Evolutionary conservation across 2,329 filamentous ascomycete genomes (phyloP), one percentile per base, ranked within the genome.

Genomic region (Aspergillus sp.): DNA sequence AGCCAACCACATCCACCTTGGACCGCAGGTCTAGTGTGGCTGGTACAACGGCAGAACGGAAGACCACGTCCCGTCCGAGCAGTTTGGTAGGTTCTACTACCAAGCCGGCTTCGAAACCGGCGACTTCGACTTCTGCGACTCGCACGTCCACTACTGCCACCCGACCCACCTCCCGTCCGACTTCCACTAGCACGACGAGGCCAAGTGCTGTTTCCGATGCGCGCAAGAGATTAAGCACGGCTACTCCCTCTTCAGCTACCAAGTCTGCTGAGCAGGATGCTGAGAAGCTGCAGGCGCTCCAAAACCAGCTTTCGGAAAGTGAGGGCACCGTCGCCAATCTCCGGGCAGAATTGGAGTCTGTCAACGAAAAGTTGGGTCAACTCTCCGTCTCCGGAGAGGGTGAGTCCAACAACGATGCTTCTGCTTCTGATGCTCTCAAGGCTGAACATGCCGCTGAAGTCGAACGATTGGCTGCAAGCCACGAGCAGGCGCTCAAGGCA

Each of bases 1-100:
- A 63, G 53, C 49, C 66, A 9, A 56, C 54, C 3, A 56, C 68
- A 7, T 62, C 66, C 33, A 60, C 60, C 5, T 38, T 64, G 23
- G 67, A 72, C 44, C 64, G 70, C 19, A 64, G 68, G 49, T 63
- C 65, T 20, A 71, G 65, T 50, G 61, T 69, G 27, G 63, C 64
- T 25, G 62, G 66, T 19, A 62, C 69, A 4, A 50, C 64, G 13
- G 42, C n/a, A 4, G 65, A 68, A 42, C 63, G 60, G 47, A 68
- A 64, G 48, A 48, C 63, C 35, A 45, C 61, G 3, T 37, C 48
- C 3, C 27, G 52, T 7, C 57, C 56, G 17, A 45, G 54, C 13
- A 52, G 51, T 42, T 54, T 63, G 7, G 52, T 52, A 22, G 56
- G 62, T 17, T 60, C 61, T 2, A 54, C 58, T 9, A 15, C 37